Base-by-base conservation (phyloP, 495 filamentous ascomycete genomes). In the Xylaria castorea region DNA sequence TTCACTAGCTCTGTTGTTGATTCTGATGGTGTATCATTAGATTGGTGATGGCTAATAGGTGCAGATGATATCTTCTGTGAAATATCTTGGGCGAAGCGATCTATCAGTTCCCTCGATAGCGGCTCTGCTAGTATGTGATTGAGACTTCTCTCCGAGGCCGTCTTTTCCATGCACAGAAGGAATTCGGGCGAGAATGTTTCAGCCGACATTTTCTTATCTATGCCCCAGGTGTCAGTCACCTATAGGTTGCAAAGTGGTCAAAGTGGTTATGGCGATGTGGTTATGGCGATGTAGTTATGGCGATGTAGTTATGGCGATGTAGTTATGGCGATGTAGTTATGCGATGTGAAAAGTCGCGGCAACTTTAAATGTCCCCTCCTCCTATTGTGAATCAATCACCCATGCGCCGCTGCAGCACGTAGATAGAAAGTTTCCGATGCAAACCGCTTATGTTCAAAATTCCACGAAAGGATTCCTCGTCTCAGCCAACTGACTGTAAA, bases 91-190 rank as follows among this genome's bases (percentile, higher is more conserved):
- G 30, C 48, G 36, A 71, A 71, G 20, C 9, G 16, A 12, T 34
- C 22, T 8, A 71, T 8, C 61, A 71, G 44, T 9, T 66, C 61
- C n/a, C 50, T 65, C 30, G 60, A 57, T 9, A 14, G 36, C 9
- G 70, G 61, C 9, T 71, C 81, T 30, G 87, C 80, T 58, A 91
- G 55, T 9, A 73, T 30, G 18, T 73, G 61, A 36, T 9, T 22
- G 38, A 71, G 51, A 36, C 50, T 48, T 7, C n/a, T 36, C 25
- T 66, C 70, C 12, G 60, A 36, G 11, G 30, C 61, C 25, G 48
- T 44, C 16, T 66, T 44, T 22, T 71, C 70, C 32, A 55, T 46
- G 12, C 25, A 36, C 11, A 66, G 61, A 18, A 71, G 60, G 16
- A 46, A 18, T 25, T 27, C 16, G 9, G 70, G 70, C 5, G 68